phyloP scores from a whole-genome alignment of 2,329 filamentous ascomycete genomes.

The Ascochyta clinopodiicola region DNA sequence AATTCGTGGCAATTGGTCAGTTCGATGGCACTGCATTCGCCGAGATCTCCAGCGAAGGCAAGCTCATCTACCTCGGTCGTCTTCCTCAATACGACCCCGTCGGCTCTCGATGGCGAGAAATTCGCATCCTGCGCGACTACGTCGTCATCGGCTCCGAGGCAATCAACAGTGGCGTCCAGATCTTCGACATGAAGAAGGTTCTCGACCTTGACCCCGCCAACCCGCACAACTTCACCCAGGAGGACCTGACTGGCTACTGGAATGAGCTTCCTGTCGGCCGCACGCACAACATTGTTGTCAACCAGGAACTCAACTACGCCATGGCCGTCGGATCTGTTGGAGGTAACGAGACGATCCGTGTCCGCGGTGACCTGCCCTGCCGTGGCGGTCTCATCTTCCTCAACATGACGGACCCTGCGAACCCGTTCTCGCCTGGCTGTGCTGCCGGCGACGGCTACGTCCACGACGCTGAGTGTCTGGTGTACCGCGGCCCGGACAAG shows the following conservation, averaged over 20 bases:
- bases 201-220: conserved; percentile 31
- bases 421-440: conserved; percentile 60
- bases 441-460: conserved; percentile 63
- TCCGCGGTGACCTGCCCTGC: conserved; percentile 47
- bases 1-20: conserved; percentile 61
- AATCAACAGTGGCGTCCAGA: conserved; percentile 60
- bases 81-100: conserved; percentile 54
- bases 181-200: conserved; percentile 65
- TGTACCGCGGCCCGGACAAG: conserved; percentile 59
- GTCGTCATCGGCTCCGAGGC: conserved; percentile 47
- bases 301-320: conserved; percentile 38
- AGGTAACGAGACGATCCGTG: conserved; percentile 34
- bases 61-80: conserved; percentile 58
- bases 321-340: conserved; percentile 38
- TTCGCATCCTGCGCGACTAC: conserved; percentile 49
- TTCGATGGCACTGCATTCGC: conserved; percentile 43
- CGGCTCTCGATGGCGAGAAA: conserved; percentile 59
- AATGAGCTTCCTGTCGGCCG: conserved; percentile 36
- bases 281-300: conserved; percentile 44
- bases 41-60: conserved; percentile 54
- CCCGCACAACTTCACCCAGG: conserved; percentile 35
- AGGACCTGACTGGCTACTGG: conserved; percentile 36
- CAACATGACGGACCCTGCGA: conserved; percentile 60
- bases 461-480: conserved; percentile 65
- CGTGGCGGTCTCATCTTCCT: conserved; percentile 62